These are phyloP conservation scores for Candida koratica DNA, from an alignment of 805 yeast genomes.

Conservation along the genomic window DNA sequence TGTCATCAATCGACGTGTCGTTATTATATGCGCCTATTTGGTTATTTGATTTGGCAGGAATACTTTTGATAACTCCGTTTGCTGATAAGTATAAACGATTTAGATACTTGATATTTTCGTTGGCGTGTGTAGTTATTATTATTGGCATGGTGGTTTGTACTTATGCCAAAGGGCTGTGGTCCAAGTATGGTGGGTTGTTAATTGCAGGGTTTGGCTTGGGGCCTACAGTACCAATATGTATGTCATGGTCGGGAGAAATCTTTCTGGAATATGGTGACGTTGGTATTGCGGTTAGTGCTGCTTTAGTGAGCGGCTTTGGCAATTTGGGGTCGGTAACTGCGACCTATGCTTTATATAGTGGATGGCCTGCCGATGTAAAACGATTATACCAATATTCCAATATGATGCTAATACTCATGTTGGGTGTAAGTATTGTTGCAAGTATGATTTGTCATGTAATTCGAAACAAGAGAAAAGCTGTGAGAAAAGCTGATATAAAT, in stretches of 20 bases:
- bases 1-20: conserved; percentile 66
- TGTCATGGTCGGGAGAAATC: conserved; percentile 80
- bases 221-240: conserved; percentile 83
- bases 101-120: conserved; percentile 60
- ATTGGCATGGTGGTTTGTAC: conserved; percentile 74
- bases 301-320: conserved; percentile 81
- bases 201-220: conserved; percentile 86
- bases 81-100: conserved; percentile 63
- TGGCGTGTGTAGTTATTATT: conserved; percentile 64
- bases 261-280: conserved; percentile 75
- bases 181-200: conserved; percentile 72
- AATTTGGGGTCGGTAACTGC: conserved; percentile 83
- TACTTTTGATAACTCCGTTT: conserved; percentile 69
- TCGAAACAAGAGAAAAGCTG: too few relatives aligned
- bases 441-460: conserved; percentile 31
- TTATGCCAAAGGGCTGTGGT: conserved; percentile 71
- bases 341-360: conserved; percentile 79
- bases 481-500: too few relatives aligned
- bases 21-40: conserved; percentile 85
- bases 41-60: conserved; percentile 79
- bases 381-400: conserved; percentile 65
- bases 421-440: conserved; percentile 65
- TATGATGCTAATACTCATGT: conserved; percentile 77
- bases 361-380: conserved; percentile 77
- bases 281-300: conserved; percentile 79